Percentiles rank a stretch among this genome's conserved stretches.
These are phyloP conservation scores for Yamadazyma sp. DNA, from an alignment of 1,139 yeast genomes.

Conservation along the genomic window DNA sequence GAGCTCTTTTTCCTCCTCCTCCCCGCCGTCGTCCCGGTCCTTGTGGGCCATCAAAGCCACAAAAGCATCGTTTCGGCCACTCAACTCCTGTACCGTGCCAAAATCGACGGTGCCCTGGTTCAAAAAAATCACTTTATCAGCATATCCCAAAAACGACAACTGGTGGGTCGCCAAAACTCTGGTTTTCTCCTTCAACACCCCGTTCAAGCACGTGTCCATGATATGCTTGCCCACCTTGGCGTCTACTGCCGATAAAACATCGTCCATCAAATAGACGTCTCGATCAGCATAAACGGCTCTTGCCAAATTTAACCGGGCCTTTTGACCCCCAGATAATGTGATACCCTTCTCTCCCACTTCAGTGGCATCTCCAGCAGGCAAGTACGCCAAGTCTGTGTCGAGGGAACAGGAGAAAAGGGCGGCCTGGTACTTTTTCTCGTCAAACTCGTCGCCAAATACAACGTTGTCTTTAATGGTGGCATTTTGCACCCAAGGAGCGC, in stretches of 20 bases:
- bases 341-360: conserved; percentile 52
- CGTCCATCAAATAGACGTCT: conserved; percentile 44
- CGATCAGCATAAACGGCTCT: conserved; percentile 43
- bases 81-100: conserved; percentile 41
- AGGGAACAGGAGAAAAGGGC: conserved; percentile 38
- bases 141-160: conserved; percentile 38
- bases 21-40: conserved; percentile 24
- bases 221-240: conserved; percentile 50
- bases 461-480: conserved; percentile 43
- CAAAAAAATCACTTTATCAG: conserved; percentile 38
- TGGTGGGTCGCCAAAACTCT: conserved; percentile 48
- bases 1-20: conserved; percentile 2
- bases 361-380: conserved; percentile 46
- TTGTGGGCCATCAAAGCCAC: conserved; percentile 18
- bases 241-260: conserved; percentile 51
- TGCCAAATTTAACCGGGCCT: conserved; percentile 47
- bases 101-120: conserved; percentile 34
- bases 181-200: conserved; percentile 34
- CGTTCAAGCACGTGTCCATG: conserved; percentile 38
- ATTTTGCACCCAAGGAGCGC: conserved; percentile 52
- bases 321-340: conserved; percentile 51
- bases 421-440: conserved; percentile 26
- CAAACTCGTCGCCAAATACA: conserved; percentile 29
- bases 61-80: conserved; percentile 21
- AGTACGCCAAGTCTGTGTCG: conserved; percentile 34